Base-by-base conservation (phyloP, 2,329 filamentous ascomycete species). In the Paecilomyces niveus region DNA sequence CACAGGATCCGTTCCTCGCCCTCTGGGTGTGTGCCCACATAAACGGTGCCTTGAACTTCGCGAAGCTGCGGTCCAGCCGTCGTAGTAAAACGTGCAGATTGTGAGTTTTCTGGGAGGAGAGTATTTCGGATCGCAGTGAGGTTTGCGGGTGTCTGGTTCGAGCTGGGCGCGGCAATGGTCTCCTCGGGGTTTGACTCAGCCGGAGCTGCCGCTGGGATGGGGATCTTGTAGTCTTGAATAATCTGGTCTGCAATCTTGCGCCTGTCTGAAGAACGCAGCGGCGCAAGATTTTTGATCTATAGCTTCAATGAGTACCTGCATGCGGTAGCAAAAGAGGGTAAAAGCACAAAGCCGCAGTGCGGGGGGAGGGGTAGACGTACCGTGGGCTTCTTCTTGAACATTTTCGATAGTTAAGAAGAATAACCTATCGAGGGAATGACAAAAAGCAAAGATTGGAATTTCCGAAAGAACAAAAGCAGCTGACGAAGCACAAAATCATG, bases 221-320 rank as follows among this genome's bases (percentile, higher is more conserved):
- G 68, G 60, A 87, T 78, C 35, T 77, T 73, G 67, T 85, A 87
- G 64, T 86, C 82, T 62, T 79, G 72, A 67, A 89, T 88, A 65
- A 89, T 87, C 63, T 85, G 81, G 66, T 88, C 85, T 54, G 86
- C 86, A 35, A 86, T 83, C 65, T 83, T 86, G 59, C 86, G 80
- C 59, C 86, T 81, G 66, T 89, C 86, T 1, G 85, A 88, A 4
- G 85, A 88, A 57, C 86, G 82, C 56, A 89, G 74, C 49, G 86
- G 85, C 3, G 85, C 80, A 11, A 87, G 76, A 18, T 86, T 83
- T 75, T 89, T 89, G 76, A 89, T 83, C 80, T 85, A 52, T 54
- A 24, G 31, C 11, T n/a, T 53, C 10, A 54, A 51, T 66, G 52
- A 66, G 62, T 45, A 57, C 15, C 39, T 6, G 11, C 54, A 21